Evolutionary conservation across 2,329 filamentous ascomycete species (phyloP), one percentile per base, ranked within the genome.

Genomic region (Alternaria atra): DNA sequence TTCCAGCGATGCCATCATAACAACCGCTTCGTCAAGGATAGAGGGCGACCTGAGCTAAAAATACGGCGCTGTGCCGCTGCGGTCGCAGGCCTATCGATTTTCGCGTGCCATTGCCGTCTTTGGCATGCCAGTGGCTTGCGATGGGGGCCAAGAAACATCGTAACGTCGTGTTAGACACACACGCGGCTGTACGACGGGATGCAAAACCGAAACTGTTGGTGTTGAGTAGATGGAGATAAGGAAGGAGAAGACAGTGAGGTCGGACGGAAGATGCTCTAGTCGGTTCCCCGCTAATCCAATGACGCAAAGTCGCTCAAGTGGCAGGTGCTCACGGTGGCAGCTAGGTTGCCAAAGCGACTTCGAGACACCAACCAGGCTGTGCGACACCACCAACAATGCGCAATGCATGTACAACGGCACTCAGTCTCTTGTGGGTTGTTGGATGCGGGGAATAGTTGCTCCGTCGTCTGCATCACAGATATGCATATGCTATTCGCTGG

Each of bases 11-110:
- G 35, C 39, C 8, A 29, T 34, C 35, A 34, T 17, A 48, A 35
- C 40, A 23, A 34, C 34, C 34, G 25, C 8, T 23, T 35, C 23
- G 15, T 32, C 39, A 43, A 25, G n/a, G 9, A 39, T 50, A 27
- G 61, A 25, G 52, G 54, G 51, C 52, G 48, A 59, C 58, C 42
- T 53, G 56, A 59, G 63, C 65, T 66, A 67, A 63, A 63, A 61
- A 69, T 64, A 64, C 62, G 54, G 52, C 54, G 54, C 43, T 64
- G 62, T 60, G 54, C 50, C 51, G 54, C 47, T 40, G 32, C 47
- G 52, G 60, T 52, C 55, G 54, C 63, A 63, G 29, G 25, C 39
- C 39, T 37, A 57, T 59, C 32, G 53, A 55, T 35, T 40, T 44
- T 66, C 59, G 53, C 47, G 43, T 67, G 55, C 42, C 40, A 56